Conservation (phyloP, 305 asterid genomes). For the Fraxinus velutina region DNA sequence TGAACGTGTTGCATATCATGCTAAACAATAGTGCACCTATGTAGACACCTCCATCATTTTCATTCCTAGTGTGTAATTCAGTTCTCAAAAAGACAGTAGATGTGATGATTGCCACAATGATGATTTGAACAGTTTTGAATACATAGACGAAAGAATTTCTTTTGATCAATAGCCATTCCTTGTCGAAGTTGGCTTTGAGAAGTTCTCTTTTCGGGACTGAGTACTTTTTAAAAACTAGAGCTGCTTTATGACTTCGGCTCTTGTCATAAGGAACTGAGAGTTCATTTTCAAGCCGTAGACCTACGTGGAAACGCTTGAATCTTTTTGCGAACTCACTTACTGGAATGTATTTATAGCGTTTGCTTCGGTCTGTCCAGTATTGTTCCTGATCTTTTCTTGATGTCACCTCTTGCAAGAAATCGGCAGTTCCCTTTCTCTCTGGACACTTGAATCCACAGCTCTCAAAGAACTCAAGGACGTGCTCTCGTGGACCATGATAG, state of each 20-base stretch:
- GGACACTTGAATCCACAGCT: slow-evolving; percentile 7
- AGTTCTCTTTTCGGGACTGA: slow-evolving; percentile 21
- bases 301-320: slow-evolving; percentile 30
- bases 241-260: slow-evolving; percentile 21
- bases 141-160: slow-evolving; percentile 29
- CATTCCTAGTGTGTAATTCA: slow-evolving; percentile 19
- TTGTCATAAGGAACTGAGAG: slow-evolving; percentile 26
- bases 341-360: slow-evolving; percentile 22
- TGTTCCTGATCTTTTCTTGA: slow-evolving; percentile 36
- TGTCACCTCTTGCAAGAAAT: slow-evolving; percentile 23
- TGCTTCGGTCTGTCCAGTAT: slow-evolving; percentile 27
- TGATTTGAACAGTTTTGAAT: slow-evolving; percentile 24
- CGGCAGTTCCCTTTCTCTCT: slow-evolving; percentile 3
- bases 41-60: slow-evolving; percentile 30
- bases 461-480: slow-evolving; percentile 16
- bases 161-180: slow-evolving; percentile 35
- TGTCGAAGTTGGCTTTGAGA: slow-evolving; percentile 25
- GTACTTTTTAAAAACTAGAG: slow-evolving; percentile 27
- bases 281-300: slow-evolving; percentile 23
- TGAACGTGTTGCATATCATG: slow-evolving; percentile 28
- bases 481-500: slow-evolving; percentile 22
- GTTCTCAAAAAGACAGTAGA: slow-evolving; percentile 35
- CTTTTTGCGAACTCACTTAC: slow-evolving; percentile 23
- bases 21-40: slow-evolving; percentile 32
- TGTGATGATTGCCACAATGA: slow-evolving; percentile 29